phyloP scores from a whole-genome alignment of 805 yeast genomes.

The Metschnikowia proteae region DNA sequence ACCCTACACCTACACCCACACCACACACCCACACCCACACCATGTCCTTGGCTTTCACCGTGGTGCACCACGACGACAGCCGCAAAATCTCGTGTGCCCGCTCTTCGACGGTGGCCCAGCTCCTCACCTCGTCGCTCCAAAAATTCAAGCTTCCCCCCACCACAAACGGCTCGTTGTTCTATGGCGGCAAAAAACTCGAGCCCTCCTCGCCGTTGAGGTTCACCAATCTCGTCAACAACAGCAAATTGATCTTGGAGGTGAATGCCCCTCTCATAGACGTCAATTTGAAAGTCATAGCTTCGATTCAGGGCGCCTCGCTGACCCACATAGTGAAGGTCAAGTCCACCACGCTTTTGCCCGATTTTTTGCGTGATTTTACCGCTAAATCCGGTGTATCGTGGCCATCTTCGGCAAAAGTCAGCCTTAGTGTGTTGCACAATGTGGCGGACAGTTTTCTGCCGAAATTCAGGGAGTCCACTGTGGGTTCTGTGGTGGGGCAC shows the following conservation, averaged over 20 bases:
- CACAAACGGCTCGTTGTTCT: conserved; percentile 24
- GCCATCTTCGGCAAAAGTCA: conserved; percentile 21
- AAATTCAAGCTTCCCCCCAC: conserved; percentile 24
- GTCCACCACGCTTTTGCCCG: conserved; percentile 5
- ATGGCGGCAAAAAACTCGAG: conserved; percentile 31
- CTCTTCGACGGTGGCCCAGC: conserved; percentile 27
- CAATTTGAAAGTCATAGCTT: conserved; percentile 10
- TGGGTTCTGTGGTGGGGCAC: conserved; percentile 15
- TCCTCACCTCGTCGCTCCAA: conserved; percentile 20
- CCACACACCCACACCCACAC: background rate
- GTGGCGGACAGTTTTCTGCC: conserved; percentile 4
- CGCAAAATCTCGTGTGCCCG: conserved; percentile 29
- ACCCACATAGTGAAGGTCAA: conserved; percentile 8
- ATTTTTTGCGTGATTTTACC: conserved; percentile 4
- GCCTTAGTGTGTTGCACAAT: conserved; percentile 13
- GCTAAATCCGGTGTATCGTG: conserved; percentile 7
- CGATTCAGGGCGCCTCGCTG: conserved; percentile 5
- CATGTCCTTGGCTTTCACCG: conserved; percentile 23
- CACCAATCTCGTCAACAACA: conserved; percentile 31
- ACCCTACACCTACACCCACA: background rate
- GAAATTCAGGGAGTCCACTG: conserved; percentile 5
- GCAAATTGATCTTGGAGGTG: conserved; percentile 24
- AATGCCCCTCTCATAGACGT: background rate
- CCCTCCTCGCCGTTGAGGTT: conserved; percentile 30
- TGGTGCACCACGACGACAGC: conserved; percentile 21